Percentiles rank a stretch among this genome's conserved stretches.
Evolutionary conservation across 306 rosid species (phyloP).

Genomic region (Cicer chorassanicum): DNA sequence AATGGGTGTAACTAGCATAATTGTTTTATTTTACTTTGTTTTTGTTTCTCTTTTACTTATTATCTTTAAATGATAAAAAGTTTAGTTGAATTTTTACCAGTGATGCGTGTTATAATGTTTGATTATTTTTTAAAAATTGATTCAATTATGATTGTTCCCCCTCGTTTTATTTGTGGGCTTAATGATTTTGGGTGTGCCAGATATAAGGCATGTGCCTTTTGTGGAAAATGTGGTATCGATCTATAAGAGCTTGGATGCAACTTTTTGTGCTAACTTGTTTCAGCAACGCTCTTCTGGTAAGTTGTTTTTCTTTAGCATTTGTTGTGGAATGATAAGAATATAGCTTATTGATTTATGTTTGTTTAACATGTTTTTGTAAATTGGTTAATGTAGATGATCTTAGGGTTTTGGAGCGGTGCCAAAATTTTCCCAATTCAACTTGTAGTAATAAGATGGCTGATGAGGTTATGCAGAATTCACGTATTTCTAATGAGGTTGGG

Average conservation of each 20-base stretch:
- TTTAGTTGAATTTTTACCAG: not conserved
- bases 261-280: slow-evolving; percentile 55
- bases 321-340: not conserved
- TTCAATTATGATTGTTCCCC: not conserved
- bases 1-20: too few relatives aligned
- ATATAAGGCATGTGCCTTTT: slow-evolving; percentile 63
- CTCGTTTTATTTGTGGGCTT: not conserved
- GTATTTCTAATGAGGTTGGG: slow-evolving; percentile 41
- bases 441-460: slow-evolving; percentile 30
- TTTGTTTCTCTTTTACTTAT: not conserved
- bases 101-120: not conserved
- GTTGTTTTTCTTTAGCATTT: slow-evolving; percentile 5
- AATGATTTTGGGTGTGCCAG: slow-evolving; percentile 51
- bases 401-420: slow-evolving; percentile 48
- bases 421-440: slow-evolving; percentile 28
- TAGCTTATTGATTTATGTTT: not conserved
- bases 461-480: slow-evolving; percentile 19
- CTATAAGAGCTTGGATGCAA: slow-evolving; percentile 68
- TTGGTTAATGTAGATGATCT: slow-evolving; percentile 51
- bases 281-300: slow-evolving; percentile 65
- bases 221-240: slow-evolving; percentile 74
- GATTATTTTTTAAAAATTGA: not conserved
- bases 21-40: not conserved
- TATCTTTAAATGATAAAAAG: not conserved
- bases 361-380: not conserved